Evolutionary conservation across 331 rosid genomes (phyloP), one percentile per base, ranked within the genome.

Genomic region (Ulmus americana): DNA sequence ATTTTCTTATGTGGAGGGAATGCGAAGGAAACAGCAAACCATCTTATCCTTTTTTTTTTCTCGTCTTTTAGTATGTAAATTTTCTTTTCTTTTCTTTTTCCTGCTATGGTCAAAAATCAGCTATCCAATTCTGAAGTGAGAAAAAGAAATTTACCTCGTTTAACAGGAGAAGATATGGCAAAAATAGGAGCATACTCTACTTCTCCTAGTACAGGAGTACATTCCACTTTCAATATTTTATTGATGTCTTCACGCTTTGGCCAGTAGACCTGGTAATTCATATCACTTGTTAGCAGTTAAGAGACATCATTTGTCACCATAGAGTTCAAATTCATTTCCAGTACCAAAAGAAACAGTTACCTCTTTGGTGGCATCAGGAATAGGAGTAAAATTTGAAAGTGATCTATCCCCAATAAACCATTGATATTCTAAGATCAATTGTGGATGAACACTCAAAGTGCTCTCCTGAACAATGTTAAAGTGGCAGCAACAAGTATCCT

Each of bases 331-430:
- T 16, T 8, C 68, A 67, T 7, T 35, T 41, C 51, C 15, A 61
- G 74, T 41, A 51, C 64, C 46, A 55, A 45, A 66, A 74, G 38
- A 61, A 59, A 62, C 42, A 69, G 16, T 70, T 73, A 90, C 99
- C 96, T 90, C 91, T 44, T 66, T 38, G 4, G 81, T 90, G 71
- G 97, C 99, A 82, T 84, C 87, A 69, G 81, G 82, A 77, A 94
- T 79, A 12, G 75, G 71, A 7, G 66, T 71, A 78, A 90, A 94
- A 69, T 82, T 85, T 15, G 90, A 79, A 45, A 79, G 87, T 5
- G 87, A 67, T 72, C 82, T 77, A 74, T 85, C 90, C 74, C 97
- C 97, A 61, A 77, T 78, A 79, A 85, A 94, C 99, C 99, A 94
- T 71, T 85, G 99, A 83, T 90, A 87, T 59, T 77, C 85, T 63